A percentile compares a stretch with the other conserved stretches of the same genome.
phyloP scores from a whole-genome alignment of 2,329 filamentous ascomycete species.

The Nigrograna mackinnonii region DNA sequence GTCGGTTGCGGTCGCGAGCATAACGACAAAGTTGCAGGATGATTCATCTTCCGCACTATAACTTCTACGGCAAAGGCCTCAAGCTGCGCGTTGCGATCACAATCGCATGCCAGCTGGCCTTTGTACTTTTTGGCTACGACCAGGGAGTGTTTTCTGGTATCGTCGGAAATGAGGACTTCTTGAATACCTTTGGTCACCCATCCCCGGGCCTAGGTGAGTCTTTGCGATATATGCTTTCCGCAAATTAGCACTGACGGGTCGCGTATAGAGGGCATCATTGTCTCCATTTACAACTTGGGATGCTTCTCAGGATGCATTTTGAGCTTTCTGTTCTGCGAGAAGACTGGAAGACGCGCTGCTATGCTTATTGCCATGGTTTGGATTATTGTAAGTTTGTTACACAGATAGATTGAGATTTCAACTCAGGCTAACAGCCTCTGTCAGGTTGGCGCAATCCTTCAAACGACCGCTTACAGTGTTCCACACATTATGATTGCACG shows the following conservation, averaged over 20 bases:
- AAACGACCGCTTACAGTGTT: conserved; percentile 25
- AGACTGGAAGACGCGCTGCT: conserved; percentile 36
- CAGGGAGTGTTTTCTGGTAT: conserved; percentile 45
- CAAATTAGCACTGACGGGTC: too few species aligned
- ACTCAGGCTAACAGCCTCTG: neutral
- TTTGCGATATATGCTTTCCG: too few species aligned
- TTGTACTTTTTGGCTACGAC: conserved; percentile 40
- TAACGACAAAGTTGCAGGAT: conserved; percentile 8
- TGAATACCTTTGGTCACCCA: conserved; percentile 44
- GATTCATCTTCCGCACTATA: conserved; percentile 24
- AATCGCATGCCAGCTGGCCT: conserved; percentile 32
- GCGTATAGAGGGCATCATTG: conserved; percentile 51
- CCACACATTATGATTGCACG: conserved; percentile 53
- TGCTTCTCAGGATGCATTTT: conserved; percentile 44
- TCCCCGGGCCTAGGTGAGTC: conserved; percentile 35
- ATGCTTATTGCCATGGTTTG: conserved; percentile 50
- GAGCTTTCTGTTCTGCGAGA: conserved; percentile 41
- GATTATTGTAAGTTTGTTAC: conserved; percentile 33
- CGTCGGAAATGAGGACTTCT: conserved; percentile 45
- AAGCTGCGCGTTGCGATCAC: conserved; percentile 31
- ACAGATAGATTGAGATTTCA: neutral
- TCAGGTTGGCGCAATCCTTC: conserved; percentile 35
- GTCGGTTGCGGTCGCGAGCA: too few species aligned
- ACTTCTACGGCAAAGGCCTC: conserved; percentile 30
- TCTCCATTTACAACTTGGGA: conserved; percentile 46